These are phyloP conservation scores for Podospora pseudopauciseta DNA, from an alignment of 495 filamentous ascomycete species.

Conservation along the genomic window DNA sequence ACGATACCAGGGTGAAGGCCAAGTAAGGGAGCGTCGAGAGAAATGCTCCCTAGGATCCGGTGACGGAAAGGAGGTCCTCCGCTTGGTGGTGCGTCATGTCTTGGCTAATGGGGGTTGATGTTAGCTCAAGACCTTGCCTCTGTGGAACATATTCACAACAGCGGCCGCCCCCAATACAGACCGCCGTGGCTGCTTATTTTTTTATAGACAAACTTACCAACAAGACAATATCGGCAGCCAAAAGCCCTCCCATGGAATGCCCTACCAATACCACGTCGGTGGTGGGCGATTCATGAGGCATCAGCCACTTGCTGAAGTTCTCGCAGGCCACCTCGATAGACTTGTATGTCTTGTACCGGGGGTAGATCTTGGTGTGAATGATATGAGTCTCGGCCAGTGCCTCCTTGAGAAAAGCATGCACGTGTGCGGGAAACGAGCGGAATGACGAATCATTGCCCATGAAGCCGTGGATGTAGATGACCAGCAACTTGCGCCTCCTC, in stretches of 20 bases:
- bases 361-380: slow-evolving; percentile 89
- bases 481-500: slow-evolving; percentile 57
- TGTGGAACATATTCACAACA: neutral
- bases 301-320: slow-evolving; percentile 79
- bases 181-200: neutral
- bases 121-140: slow-evolving; percentile 12
- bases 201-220: slow-evolving; percentile 36
- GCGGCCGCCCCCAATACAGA: neutral
- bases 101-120: slow-evolving; percentile 6
- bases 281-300: slow-evolving; percentile 66
- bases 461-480: slow-evolving; percentile 91
- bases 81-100: slow-evolving; percentile 8
- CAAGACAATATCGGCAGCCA: slow-evolving; percentile 76
- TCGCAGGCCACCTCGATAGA: slow-evolving; percentile 68
- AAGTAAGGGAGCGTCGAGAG: slow-evolving; percentile 81
- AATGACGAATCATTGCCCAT: slow-evolving; percentile 89
- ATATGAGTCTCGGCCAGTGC: slow-evolving; percentile 67
- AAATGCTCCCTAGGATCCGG: slow-evolving; percentile 76
- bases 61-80: slow-evolving; percentile 54
- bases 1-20: slow-evolving; percentile 89
- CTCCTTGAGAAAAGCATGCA: slow-evolving; percentile 72
- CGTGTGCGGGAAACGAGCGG: slow-evolving; percentile 78
- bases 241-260: slow-evolving; percentile 85
- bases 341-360: slow-evolving; percentile 79
- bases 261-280: slow-evolving; percentile 83